phyloP scores from a whole-genome alignment of 805 yeast species.

The Starmerella stigmatis region DNA sequence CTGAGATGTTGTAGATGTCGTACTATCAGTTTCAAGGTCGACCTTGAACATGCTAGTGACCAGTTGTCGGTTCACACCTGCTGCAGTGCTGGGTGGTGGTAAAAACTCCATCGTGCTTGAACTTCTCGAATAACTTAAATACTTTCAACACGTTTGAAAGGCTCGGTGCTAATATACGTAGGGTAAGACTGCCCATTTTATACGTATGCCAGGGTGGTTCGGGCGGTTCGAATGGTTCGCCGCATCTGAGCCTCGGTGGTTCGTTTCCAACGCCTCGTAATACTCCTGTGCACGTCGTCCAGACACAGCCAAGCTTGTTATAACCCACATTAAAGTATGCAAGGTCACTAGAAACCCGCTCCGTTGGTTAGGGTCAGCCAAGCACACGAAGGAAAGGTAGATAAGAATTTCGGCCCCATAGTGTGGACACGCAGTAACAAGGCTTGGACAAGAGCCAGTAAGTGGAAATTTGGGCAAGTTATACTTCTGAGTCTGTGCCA shows the following conservation, averaged over 20 bases:
- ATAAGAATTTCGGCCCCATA: conserved; percentile 49
- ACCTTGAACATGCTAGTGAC: neutral
- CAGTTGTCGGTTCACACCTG: too few relatives aligned
- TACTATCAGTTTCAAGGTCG: neutral
- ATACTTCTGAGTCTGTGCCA: conserved; percentile 46
- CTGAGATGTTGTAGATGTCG: too few relatives aligned
- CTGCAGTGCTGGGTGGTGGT: too few relatives aligned
- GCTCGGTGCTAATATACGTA: neutral
- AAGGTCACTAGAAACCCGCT: conserved; percentile 16
- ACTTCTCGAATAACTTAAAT: too few relatives aligned
- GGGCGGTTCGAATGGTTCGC: neutral
- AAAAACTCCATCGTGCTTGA: too few relatives aligned
- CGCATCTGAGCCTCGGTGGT: neutral
- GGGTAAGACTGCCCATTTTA: conserved; percentile 11
- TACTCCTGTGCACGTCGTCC: conserved; percentile 39
- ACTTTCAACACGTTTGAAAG: too few relatives aligned
- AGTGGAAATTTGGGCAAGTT: conserved; percentile 39
- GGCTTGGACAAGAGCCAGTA: conserved; percentile 25
- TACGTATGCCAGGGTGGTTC: neutral
- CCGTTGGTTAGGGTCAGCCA: conserved; percentile 13
- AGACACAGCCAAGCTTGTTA: conserved; percentile 40
- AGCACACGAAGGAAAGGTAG: conserved; percentile 31
- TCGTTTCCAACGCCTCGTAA: conserved; percentile 29
- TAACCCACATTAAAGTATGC: conserved; percentile 28
- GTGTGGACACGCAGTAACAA: conserved; percentile 46